phyloP scores from a whole-genome alignment of 371 early-diverging fungal genomes.

The Fennellomyces sp. region DNA sequence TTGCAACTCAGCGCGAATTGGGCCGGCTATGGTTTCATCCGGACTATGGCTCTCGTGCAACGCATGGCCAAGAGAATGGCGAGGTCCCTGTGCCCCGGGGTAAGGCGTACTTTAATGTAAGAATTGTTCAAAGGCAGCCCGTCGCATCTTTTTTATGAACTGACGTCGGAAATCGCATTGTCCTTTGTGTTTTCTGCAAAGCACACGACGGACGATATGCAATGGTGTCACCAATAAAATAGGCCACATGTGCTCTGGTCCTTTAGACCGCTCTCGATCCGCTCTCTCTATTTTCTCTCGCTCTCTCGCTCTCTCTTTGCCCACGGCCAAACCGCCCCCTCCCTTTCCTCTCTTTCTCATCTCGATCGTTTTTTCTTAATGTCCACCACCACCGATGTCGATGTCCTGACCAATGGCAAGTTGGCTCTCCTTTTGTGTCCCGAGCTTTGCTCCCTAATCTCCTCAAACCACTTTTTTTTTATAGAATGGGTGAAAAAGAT shows the following conservation, averaged over 20 bases:
- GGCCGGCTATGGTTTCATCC: too few relatives aligned
- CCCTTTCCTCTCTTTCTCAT: neutral
- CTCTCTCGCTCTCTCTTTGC: neutral
- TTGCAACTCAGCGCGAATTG: too few relatives aligned
- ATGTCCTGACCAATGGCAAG: neutral
- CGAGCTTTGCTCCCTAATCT: neutral
- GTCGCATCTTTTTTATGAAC: too few relatives aligned
- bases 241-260: neutral
- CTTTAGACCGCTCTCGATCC: neutral
- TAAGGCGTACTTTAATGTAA: too few relatives aligned
- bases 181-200: too few relatives aligned
- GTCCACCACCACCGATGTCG: constrained; percentile 6
- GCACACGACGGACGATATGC: too few relatives aligned
- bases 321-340: neutral
- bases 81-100: too few relatives aligned
- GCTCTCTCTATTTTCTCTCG: neutral
- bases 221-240: neutral
- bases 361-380: neutral
- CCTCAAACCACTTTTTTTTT: neutral
- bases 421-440: neutral
- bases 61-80: too few relatives aligned
- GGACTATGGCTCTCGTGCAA: too few relatives aligned
- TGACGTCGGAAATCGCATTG: too few relatives aligned
- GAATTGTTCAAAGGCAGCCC: too few relatives aligned
- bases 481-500: constrained; percentile 45